These are phyloP conservation scores for Parachaetomium inaequale DNA, from an alignment of 495 filamentous ascomycete genomes.

Conservation along the genomic window DNA sequence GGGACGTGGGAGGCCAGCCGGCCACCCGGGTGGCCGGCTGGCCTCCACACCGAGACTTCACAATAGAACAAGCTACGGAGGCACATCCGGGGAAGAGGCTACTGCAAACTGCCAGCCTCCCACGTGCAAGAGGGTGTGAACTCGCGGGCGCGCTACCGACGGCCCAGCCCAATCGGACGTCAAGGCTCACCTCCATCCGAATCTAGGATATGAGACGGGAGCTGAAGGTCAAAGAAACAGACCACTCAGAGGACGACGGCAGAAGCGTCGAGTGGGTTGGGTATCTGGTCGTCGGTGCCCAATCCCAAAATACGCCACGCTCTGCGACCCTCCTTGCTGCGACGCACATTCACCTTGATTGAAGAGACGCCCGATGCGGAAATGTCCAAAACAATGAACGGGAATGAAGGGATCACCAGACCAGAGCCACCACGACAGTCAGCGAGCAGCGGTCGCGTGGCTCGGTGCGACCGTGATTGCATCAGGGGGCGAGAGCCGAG, in stretches of 20 bases:
- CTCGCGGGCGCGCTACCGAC: background rate
- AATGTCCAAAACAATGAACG: background rate
- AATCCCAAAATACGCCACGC: background rate
- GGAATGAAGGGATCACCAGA: background rate
- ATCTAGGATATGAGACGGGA: background rate
- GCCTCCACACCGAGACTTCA: background rate
- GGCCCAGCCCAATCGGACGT: background rate
- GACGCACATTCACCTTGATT: background rate
- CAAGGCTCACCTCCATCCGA: slow-evolving; percentile 1
- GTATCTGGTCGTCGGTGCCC: slow-evolving; percentile 13
- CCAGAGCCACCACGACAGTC: background rate
- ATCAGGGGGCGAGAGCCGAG: background rate
- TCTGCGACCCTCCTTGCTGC: background rate
- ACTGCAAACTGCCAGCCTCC: background rate
- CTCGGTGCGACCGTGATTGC: background rate
- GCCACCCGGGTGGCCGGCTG: background rate
- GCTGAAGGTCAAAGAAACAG: background rate
- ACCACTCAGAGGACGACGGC: background rate
- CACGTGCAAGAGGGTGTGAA: slow-evolving; percentile 5
- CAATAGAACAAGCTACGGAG: background rate
- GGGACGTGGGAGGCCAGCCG: background rate
- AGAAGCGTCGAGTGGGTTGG: slow-evolving; percentile 1
- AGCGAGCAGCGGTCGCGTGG: background rate
- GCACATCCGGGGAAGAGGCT: background rate
- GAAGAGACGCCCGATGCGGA: background rate